Evolutionary conservation across 2,329 filamentous ascomycete species (phyloP).

Genomic region (Botryotinia globosa): DNA sequence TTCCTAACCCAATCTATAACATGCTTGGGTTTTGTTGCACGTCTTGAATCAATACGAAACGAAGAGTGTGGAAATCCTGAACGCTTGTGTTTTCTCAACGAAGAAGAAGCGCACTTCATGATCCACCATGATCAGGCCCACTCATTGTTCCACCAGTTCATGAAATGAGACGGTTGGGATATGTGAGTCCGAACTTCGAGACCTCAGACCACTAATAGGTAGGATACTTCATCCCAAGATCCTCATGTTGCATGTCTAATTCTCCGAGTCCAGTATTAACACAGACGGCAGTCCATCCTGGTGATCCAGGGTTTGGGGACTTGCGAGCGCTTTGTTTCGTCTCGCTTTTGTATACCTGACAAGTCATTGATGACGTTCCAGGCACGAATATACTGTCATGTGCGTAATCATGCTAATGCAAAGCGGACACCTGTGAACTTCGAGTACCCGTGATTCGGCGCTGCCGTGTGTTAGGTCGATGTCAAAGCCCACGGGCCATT

Average conservation of each 20-base stretch:
- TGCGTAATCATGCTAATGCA: not conserved
- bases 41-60: slow-evolving; percentile 1
- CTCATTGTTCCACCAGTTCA: not conserved
- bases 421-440: not conserved
- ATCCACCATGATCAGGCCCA: not conserved
- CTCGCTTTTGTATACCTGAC: not conserved
- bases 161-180: not conserved
- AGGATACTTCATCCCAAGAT: not conserved
- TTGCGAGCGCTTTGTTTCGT: not conserved
- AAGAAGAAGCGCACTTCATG: not conserved
- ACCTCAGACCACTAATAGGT: not conserved
- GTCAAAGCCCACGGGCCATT: not conserved
- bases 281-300: not conserved
- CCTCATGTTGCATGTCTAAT: slow-evolving; percentile 19
- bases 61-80: not conserved
- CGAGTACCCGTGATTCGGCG: too few relatives aligned
- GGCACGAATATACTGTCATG: not conserved
- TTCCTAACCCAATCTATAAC: not conserved
- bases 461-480: not conserved
- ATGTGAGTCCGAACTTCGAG: not conserved
- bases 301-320: not conserved
- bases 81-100: not conserved
- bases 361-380: not conserved
- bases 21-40: not conserved
- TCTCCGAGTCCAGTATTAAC: not conserved